phyloP scores from a whole-genome alignment of 2,329 filamentous ascomycete species.

The Penicillium sp. region DNA sequence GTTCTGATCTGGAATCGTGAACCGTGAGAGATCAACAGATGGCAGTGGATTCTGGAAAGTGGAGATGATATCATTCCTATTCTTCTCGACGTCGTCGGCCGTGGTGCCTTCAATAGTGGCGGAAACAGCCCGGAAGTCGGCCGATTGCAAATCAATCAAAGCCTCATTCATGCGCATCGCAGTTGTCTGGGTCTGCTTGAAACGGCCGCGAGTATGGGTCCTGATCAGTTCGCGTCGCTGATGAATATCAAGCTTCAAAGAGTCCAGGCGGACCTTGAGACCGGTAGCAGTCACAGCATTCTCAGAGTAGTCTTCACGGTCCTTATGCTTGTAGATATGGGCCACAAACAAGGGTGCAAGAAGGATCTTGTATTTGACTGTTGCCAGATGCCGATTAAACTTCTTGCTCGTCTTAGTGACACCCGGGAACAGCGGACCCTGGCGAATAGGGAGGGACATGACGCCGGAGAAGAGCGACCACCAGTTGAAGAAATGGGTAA shows the following conservation, averaged over 20 bases:
- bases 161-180: slow-evolving; percentile 95
- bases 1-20: slow-evolving; percentile 93
- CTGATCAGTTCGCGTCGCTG: slow-evolving; percentile 89
- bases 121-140: slow-evolving; percentile 88
- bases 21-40: slow-evolving; percentile 68
- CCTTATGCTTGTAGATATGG: slow-evolving; percentile 98
- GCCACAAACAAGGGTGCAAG: slow-evolving; percentile 90
- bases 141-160: slow-evolving; percentile 84
- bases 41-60: slow-evolving; percentile 51
- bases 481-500: slow-evolving; percentile 97
- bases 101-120: slow-evolving; percentile 80
- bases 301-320: slow-evolving; percentile 77
- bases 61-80: slow-evolving; percentile 55
- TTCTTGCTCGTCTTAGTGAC: slow-evolving; percentile 97
- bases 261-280: slow-evolving; percentile 92
- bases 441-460: slow-evolving; percentile 89
- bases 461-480: slow-evolving; percentile 94
- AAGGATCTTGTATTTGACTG: slow-evolving; percentile 94
- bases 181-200: slow-evolving; percentile 74
- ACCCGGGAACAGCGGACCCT: slow-evolving; percentile 85
- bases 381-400: slow-evolving; percentile 93
- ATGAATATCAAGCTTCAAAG: slow-evolving; percentile 94
- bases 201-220: slow-evolving; percentile 69
- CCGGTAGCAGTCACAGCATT: slow-evolving; percentile 83
- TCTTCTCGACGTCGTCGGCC: slow-evolving; percentile 64